Evolutionary conservation across 306 rosid species (phyloP), one percentile per base, ranked within the genome.

Genomic region (Fragaria iinumae): DNA sequence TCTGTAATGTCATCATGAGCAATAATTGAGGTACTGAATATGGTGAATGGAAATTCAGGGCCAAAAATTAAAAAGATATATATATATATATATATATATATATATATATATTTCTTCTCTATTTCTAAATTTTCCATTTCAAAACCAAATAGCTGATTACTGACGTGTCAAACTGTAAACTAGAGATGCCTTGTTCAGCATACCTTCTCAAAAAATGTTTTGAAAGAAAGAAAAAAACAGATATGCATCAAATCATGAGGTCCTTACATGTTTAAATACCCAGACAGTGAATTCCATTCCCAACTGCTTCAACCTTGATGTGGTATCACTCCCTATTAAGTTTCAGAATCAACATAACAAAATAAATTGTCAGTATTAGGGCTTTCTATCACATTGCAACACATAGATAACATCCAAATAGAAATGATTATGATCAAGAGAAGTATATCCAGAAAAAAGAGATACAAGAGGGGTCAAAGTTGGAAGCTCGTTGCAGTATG

Each of bases 241-340:
- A 81, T 32, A 73, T 48, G 68, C 74, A 72, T 56, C 34, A 60
- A 79, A 20, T 64, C 77, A 81, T 18, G 76, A 82, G 76, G 50
- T 64, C 70, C 98, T 89, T 83, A 92, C 98, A 74, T 95, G 98
- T 85, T 95, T 95, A 78, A 95, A 92, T 64, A 95, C 98, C 98
- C 97, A 95, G 11, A 95, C 98, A 29, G 97, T 89, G 82, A 95
- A 95, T 80, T 95, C 98, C 98, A 95, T 95, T 77, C 98, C 98
- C 78, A 89, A 79, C 80, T 95, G 98, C 91, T 90, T 95, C 90
- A 95, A 83, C 87, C 91, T 83, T 72, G 96, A 89, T 66, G 98
- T 92, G 72, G 97, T 90, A 70, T 86, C 93, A 78, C 77, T 89
- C 75, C 97, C 98, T 94, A 67, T 79, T 41, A 80, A 71, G 78